phyloP scores from a whole-genome alignment of 768 basidiomycete genomes.

The Ramaria rubella region DNA sequence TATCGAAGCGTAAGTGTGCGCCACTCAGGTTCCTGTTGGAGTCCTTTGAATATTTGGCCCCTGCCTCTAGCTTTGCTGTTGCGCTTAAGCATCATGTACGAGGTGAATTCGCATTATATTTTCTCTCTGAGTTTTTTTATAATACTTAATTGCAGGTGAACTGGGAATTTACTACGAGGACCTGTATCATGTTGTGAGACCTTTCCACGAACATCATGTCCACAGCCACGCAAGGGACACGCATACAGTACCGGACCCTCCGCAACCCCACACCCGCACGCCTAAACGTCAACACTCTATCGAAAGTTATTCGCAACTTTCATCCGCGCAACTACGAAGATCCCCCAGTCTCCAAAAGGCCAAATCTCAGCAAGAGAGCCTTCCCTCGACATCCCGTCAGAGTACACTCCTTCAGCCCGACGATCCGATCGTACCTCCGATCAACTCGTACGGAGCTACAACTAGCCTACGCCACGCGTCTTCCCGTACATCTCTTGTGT shows the following conservation, averaged over 20 bases:
- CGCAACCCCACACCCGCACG: slow-evolving; percentile 9
- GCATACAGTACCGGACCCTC: slow-evolving; percentile 10
- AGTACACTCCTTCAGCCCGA: not conserved
- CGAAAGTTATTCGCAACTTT: not conserved
- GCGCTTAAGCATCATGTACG: slow-evolving; percentile 59
- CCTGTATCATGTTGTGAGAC: slow-evolving; percentile 48
- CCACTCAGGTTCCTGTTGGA: not conserved
- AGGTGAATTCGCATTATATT: slow-evolving; percentile 25
- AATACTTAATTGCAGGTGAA: slow-evolving; percentile 34
- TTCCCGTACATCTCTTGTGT: slow-evolving; percentile 13
- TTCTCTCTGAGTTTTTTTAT: not conserved
- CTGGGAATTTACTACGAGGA: slow-evolving; percentile 57
- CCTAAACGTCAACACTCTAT: not conserved
- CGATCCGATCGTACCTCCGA: slow-evolving; percentile 38
- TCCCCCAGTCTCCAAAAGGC: not conserved
- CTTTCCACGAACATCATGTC: slow-evolving; percentile 40
- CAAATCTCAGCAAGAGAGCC: not conserved
- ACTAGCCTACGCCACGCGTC: slow-evolving; percentile 18
- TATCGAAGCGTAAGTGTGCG: slow-evolving; percentile 42
- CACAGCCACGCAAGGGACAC: slow-evolving; percentile 10
- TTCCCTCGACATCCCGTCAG: not conserved
- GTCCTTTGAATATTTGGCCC: not conserved
- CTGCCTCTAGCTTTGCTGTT: slow-evolving; percentile 39
- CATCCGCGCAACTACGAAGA: not conserved
- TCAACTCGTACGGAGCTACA: slow-evolving; percentile 48